Conservation (phyloP, 2,329 filamentous ascomycete species). For the Fusarium nodosum region DNA sequence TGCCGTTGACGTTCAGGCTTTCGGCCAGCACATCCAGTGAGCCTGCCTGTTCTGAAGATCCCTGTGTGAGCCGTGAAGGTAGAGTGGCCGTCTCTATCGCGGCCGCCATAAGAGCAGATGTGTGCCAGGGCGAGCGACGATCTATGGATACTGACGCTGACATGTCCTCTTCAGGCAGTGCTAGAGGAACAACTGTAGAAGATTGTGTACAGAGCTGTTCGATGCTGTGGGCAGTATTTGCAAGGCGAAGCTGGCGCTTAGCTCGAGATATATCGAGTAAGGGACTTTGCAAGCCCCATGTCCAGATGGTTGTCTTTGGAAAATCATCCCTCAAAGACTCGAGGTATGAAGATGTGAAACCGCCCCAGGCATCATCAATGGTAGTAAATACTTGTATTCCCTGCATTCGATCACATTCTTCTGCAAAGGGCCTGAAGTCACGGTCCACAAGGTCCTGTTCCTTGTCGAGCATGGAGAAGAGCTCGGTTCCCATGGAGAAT, state of each 20-base stretch:
- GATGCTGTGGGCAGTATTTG: constrained; percentile 81
- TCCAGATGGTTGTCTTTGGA: constrained; percentile 87
- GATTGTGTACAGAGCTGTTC: constrained; percentile 77
- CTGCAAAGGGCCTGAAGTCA: constrained; percentile 88
- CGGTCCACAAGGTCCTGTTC: constrained; percentile 90
- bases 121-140: constrained; percentile 79
- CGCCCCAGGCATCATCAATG: constrained; percentile 84
- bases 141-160: constrained; percentile 73
- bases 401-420: constrained; percentile 94
- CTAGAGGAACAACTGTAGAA: constrained; percentile 82
- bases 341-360: constrained; percentile 79
- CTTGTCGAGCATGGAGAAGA: constrained; percentile 79
- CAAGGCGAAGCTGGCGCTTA: constrained; percentile 67
- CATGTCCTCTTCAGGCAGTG: constrained; percentile 69
- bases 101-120: constrained; percentile 79
- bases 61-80: constrained; percentile 75
- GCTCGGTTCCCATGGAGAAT: constrained; percentile 84
- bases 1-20: constrained; percentile 80
- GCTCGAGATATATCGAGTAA: constrained; percentile 67
- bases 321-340: constrained; percentile 90
- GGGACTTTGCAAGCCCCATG: constrained; percentile 83
- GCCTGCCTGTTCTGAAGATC: constrained; percentile 55
- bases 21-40: constrained; percentile 74
- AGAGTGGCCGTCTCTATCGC: constrained; percentile 85
- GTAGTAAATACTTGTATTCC: constrained; percentile 83